A percentile compares a stretch with the other conserved stretches of the same genome.
These are phyloP conservation scores for Phytophthora hibernalis DNA, from an alignment of 352 stramenopile species.

Conservation along the genomic window DNA sequence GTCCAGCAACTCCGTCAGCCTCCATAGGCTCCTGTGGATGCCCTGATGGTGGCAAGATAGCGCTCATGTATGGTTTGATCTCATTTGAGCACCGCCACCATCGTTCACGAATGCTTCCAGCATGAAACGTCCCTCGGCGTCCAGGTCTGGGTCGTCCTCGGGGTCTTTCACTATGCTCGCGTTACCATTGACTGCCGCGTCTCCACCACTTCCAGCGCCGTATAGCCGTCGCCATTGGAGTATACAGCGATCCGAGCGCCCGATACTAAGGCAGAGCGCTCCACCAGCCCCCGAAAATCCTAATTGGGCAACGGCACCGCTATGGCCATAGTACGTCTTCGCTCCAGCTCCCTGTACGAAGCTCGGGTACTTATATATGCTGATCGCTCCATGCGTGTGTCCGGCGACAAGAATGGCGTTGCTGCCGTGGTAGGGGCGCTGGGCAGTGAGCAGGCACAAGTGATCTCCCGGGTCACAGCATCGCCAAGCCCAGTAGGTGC, in stretches of 20 bases:
- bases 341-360: slow-evolving; percentile 64
- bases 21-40: slow-evolving; percentile 41
- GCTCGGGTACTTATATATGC: slow-evolving; percentile 66
- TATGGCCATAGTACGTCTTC: slow-evolving; percentile 68
- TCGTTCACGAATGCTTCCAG: slow-evolving; percentile 67
- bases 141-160: slow-evolving; percentile 62
- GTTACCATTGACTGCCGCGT: slow-evolving; percentile 15
- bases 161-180: slow-evolving; percentile 52
- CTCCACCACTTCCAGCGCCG: slow-evolving; percentile 20
- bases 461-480: slow-evolving; percentile 44
- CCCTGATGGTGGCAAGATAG: slow-evolving; percentile 63
- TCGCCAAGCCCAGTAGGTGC: slow-evolving; percentile 31
- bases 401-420: slow-evolving; percentile 53
- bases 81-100: slow-evolving; percentile 41
- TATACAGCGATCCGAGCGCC: slow-evolving; percentile 61
- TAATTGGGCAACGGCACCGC: slow-evolving; percentile 55
- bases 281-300: slow-evolving; percentile 52
- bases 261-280: slow-evolving; percentile 67
- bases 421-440: slow-evolving; percentile 27
- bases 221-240: slow-evolving; percentile 74
- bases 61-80: slow-evolving; percentile 73
- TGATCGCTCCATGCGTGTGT: slow-evolving; percentile 61
- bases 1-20: slow-evolving; percentile 43
- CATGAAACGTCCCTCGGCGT: slow-evolving; percentile 61
- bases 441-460: slow-evolving; percentile 48